Percentiles rank a stretch among this genome's conserved stretches.
phyloP scores from a whole-genome alignment of 768 basidiomycete species.

The Glaciozyma antarctica region DNA sequence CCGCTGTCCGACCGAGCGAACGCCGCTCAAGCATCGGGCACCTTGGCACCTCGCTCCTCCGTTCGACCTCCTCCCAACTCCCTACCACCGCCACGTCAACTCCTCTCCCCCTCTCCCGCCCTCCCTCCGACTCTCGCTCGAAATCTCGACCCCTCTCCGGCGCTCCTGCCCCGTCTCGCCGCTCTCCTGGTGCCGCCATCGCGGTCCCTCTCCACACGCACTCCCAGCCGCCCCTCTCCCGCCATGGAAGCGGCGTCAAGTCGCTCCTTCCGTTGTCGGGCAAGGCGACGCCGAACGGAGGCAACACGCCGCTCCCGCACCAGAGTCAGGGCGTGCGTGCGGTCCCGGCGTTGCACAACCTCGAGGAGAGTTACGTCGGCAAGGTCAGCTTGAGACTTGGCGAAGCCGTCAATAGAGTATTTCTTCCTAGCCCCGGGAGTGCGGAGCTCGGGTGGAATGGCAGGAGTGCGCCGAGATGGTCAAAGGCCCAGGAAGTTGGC shows the following conservation, averaged over 20 bases:
- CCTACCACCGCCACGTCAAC: neutral
- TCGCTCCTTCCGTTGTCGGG: neutral
- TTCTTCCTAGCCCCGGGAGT: slow-evolving; percentile 7
- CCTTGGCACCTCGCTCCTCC: neutral
- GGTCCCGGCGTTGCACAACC: neutral
- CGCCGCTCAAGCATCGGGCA: neutral
- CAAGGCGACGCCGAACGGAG: neutral
- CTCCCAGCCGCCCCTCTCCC: neutral
- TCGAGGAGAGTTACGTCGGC: slow-evolving; percentile 29
- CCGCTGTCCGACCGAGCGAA: neutral
- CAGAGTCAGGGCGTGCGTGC: neutral
- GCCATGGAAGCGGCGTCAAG: neutral
- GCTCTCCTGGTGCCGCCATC: neutral
- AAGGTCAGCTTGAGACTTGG: slow-evolving; percentile 25
- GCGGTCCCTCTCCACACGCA: neutral
- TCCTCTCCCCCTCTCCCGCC: neutral
- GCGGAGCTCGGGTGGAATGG: slow-evolving; percentile 16
- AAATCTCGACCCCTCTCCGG: neutral
- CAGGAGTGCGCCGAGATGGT: slow-evolving; percentile 20
- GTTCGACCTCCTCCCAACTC: neutral
- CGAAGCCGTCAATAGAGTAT: slow-evolving; percentile 32
- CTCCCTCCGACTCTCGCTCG: neutral
- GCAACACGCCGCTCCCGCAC: neutral
- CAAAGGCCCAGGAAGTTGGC: slow-evolving; percentile 20
- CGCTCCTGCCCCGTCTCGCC: neutral